These are phyloP conservation scores for Dactylellina cionopaga DNA, from an alignment of 2,329 filamentous ascomycete species.

Conservation along the genomic window DNA sequence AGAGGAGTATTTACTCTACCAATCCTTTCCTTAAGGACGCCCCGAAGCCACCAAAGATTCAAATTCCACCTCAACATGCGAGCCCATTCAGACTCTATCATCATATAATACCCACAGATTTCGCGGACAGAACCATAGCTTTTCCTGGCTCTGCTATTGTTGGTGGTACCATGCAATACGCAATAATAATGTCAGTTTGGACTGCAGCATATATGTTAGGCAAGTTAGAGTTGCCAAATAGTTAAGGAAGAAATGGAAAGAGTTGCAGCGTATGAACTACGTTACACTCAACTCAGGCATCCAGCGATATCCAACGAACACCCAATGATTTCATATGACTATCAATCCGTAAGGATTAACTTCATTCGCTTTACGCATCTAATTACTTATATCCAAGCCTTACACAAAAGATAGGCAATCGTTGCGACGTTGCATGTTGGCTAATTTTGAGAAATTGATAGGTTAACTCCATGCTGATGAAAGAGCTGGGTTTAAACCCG, in stretches of 20 bases:
- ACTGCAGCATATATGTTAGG: constrained; percentile 31
- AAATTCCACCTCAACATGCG: not conserved
- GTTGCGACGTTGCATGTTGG: not conserved
- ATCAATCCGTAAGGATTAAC: constrained; percentile 13
- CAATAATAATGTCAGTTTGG: constrained; percentile 13
- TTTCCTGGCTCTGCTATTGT: not conserved
- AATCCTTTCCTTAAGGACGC: constrained; percentile 16
- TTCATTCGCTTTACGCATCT: not conserved
- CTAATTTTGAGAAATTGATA: not conserved
- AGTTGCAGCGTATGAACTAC: constrained; percentile 19
- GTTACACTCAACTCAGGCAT: constrained; percentile 7
- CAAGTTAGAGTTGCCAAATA: constrained; percentile 15
- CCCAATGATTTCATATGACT: constrained; percentile 10
- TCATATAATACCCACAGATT: constrained; percentile 8
- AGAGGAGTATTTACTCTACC: constrained; percentile 2
- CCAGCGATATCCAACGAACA: constrained; percentile 11
- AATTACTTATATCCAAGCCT: not conserved
- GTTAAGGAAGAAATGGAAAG: constrained; percentile 37
- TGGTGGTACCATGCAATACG: constrained; percentile 8
- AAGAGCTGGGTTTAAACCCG: constrained; percentile 28
- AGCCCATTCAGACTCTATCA: constrained; percentile 30
- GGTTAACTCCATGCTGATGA: constrained; percentile 13
- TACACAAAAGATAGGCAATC: not conserved
- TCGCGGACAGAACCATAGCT: constrained; percentile 25
- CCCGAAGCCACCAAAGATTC: not conserved